A percentile compares a stretch with the other conserved stretches of the same genome.
Evolutionary conservation across 495 filamentous ascomycete genomes (phyloP).

Genomic region (Xylaria venustula): DNA sequence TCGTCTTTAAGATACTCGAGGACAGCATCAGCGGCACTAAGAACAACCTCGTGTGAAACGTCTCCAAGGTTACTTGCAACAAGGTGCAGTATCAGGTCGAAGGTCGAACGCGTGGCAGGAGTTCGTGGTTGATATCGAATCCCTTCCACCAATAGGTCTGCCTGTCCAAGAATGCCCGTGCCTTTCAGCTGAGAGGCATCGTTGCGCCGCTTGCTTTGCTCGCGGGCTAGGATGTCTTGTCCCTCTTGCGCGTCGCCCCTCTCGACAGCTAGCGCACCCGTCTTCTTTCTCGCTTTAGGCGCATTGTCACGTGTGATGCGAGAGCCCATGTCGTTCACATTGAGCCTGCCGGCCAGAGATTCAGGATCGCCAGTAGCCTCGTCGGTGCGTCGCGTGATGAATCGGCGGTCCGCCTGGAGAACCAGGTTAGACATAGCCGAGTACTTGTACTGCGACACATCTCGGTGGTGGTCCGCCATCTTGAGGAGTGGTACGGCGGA

Average conservation of each 20-base stretch:
- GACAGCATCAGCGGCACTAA: constrained; percentile 92
- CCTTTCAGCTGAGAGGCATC: constrained; percentile 71
- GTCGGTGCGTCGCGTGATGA: constrained; percentile 86
- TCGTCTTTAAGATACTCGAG: constrained; percentile 93
- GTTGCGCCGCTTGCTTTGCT: constrained; percentile 84
- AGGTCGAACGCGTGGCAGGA: constrained; percentile 89
- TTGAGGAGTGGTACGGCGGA: constrained; percentile 24
- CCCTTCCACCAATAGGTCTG: constrained; percentile 85
- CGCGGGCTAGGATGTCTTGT: constrained; percentile 78
- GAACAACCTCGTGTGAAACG: constrained; percentile 85
- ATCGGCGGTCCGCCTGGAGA: constrained; percentile 97
- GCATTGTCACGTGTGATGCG: constrained; percentile 75
- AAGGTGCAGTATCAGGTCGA: constrained; percentile 90
- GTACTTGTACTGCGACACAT: constrained; percentile 99
- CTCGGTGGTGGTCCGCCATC: constrained; percentile 83
- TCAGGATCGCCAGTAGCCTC: constrained; percentile 97
- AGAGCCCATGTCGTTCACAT: constrained; percentile 90
- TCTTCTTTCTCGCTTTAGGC: constrained; percentile 72
- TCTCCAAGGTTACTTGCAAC: constrained; percentile 87
- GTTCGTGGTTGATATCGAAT: constrained; percentile 83
- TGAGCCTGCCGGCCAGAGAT: constrained; percentile 90
- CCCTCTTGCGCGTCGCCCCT: constrained; percentile 80
- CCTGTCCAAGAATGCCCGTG: constrained; percentile 77
- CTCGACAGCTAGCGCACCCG: constrained; percentile 64
- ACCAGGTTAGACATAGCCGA: constrained; percentile 99